Conservation (phyloP, 768 basidiomycete genomes). For the Mycena indigotica region DNA sequence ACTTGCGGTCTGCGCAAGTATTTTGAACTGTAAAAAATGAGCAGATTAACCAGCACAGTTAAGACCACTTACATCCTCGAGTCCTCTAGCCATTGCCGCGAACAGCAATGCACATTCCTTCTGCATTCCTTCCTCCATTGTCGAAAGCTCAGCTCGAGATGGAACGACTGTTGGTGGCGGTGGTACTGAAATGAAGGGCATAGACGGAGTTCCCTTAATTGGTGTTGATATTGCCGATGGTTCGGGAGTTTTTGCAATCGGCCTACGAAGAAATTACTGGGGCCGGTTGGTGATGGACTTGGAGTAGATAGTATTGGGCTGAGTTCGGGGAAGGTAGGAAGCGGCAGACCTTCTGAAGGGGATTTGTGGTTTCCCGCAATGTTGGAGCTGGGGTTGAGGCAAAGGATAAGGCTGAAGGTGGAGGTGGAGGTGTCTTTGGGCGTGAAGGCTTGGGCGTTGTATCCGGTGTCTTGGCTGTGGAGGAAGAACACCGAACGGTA, state of each 20-base stretch:
- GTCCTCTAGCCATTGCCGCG: slow-evolving; percentile 47
- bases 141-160: slow-evolving; percentile 27
- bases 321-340: slow-evolving; percentile 8
- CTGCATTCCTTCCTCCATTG: slow-evolving; percentile 67
- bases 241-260: slow-evolving; percentile 27
- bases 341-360: slow-evolving; percentile 11
- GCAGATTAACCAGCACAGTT: neutral
- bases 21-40: slow-evolving; percentile 42
- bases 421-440: slow-evolving; percentile 55
- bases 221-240: no score
- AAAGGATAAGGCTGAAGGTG: slow-evolving; percentile 36
- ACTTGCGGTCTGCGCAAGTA: slow-evolving; percentile 40
- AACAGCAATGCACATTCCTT: slow-evolving; percentile 60
- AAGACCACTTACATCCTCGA: slow-evolving; percentile 55
- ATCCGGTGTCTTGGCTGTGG: slow-evolving; percentile 29
- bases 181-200: slow-evolving; percentile 5
- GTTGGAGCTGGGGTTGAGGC: slow-evolving; percentile 14
- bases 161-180: neutral
- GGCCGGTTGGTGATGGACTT: slow-evolving; percentile 22
- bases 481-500: slow-evolving; percentile 36
- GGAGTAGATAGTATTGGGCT: slow-evolving; percentile 3
- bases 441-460: slow-evolving; percentile 29
- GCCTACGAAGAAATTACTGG: slow-evolving; percentile 31
- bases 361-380: neutral
- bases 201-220: no score